A percentile compares a stretch with the other conserved stretches of the same genome.
Evolutionary conservation across 768 basidiomycete species (phyloP).

Genomic region (Mycena chlorophos): DNA sequence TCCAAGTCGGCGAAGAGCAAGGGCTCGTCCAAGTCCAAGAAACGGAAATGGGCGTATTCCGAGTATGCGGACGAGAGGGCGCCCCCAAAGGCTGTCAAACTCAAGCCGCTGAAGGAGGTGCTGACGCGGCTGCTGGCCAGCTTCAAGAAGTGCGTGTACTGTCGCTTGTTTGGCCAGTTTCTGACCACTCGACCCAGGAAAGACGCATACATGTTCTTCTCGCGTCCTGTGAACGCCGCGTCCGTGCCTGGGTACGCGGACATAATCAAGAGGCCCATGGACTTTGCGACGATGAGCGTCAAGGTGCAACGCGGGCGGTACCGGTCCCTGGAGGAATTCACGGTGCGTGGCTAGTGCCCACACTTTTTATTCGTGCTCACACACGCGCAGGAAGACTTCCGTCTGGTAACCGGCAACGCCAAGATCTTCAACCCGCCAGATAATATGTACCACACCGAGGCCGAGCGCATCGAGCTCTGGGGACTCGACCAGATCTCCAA

Average conservation of each 20-base stretch:
- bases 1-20: constrained; percentile 17
- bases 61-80: constrained; percentile 39
- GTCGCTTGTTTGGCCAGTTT: background rate
- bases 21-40: constrained; percentile 19
- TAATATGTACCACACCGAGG: constrained; percentile 73
- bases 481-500: constrained; percentile 73
- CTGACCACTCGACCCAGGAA: constrained; percentile 51
- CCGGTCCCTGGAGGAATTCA: constrained; percentile 76
- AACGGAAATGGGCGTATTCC: constrained; percentile 12
- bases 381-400: constrained; percentile 58
- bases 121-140: constrained; percentile 63
- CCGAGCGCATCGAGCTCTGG: constrained; percentile 68
- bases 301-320: constrained; percentile 81
- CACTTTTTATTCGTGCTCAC: constrained; percentile 4
- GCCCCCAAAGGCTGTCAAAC: constrained; percentile 58
- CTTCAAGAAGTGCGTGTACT: constrained; percentile 65
- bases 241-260: constrained; percentile 65
- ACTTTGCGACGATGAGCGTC: constrained; percentile 80
- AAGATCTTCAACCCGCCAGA: constrained; percentile 76
- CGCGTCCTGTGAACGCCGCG: constrained; percentile 61
- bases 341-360: constrained; percentile 44
- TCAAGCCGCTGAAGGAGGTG: constrained; percentile 80
- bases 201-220: constrained; percentile 84
- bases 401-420: constrained; percentile 71
- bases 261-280: constrained; percentile 86